phyloP scores from a whole-genome alignment of 352 stramenopile genomes.

The Phytophthora kernoviae region DNA sequence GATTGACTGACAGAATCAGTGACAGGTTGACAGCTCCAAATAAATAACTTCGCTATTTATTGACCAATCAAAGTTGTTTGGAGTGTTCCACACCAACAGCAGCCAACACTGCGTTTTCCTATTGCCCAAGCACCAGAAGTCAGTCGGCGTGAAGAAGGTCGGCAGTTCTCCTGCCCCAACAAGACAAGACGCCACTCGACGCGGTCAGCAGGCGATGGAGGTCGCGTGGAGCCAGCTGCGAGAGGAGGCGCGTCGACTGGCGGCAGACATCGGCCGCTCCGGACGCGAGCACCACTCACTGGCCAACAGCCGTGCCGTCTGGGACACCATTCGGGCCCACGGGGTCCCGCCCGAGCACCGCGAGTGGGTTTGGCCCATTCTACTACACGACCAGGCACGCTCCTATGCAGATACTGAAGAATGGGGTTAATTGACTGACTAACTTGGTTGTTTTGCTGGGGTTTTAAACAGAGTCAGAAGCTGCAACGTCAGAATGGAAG shows the following conservation, averaged over 20 bases:
- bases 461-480: slow-evolving; percentile 47
- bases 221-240: slow-evolving; percentile 67
- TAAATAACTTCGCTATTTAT: no score
- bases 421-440: no score
- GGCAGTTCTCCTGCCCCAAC: background rate
- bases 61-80: no score
- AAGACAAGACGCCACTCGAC: slow-evolving; percentile 2
- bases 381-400: slow-evolving; percentile 60
- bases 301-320: slow-evolving; percentile 42
- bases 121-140: background rate
- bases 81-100: background rate
- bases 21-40: no score
- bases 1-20: no score
- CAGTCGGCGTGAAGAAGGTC: slow-evolving; percentile 1
- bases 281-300: slow-evolving; percentile 78
- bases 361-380: slow-evolving; percentile 80
- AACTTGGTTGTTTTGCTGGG: slow-evolving; percentile 1
- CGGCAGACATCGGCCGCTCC: slow-evolving; percentile 57
- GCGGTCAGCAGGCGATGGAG: slow-evolving; percentile 31
- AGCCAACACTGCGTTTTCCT: no score
- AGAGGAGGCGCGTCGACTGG: slow-evolving; percentile 59
- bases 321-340: slow-evolving; percentile 56
- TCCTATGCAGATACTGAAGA: background rate
- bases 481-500: slow-evolving; percentile 58
- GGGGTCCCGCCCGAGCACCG: slow-evolving; percentile 71